A percentile compares a stretch with the other conserved stretches of the same genome.
Evolutionary conservation across 371 early-diverging fungal species (phyloP).

Genomic region (Paramicrosporidium saccamoebae): DNA sequence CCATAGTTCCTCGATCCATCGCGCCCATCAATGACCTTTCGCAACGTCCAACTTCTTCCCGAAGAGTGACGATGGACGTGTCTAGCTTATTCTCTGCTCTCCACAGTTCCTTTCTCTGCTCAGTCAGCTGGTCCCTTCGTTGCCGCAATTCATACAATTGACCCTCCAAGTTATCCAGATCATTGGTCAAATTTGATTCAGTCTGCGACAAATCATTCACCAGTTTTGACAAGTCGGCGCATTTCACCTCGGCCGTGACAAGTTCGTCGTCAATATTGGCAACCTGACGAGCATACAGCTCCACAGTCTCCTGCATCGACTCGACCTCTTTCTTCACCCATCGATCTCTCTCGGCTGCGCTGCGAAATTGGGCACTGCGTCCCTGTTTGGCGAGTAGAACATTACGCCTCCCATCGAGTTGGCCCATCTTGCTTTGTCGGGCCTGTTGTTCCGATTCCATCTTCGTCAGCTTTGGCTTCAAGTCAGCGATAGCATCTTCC

Average conservation of each 20-base stretch:
- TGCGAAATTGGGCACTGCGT: slow-evolving; percentile 28
- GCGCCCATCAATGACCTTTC: slow-evolving; percentile 29
- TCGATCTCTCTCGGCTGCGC: slow-evolving; percentile 24
- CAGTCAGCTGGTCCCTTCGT: slow-evolving; percentile 1
- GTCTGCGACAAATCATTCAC: slow-evolving; percentile 3
- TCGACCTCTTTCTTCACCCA: slow-evolving; percentile 31
- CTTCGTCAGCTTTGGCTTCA: too few species aligned
- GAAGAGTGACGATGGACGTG: slow-evolving; percentile 17
- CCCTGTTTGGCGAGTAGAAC: slow-evolving; percentile 45
- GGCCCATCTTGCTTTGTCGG: slow-evolving; percentile 4
- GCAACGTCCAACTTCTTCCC: slow-evolving; percentile 31
- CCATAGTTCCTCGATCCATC: slow-evolving; percentile 35
- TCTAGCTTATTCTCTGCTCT: slow-evolving; percentile 47
- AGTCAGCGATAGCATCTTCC: too few species aligned
- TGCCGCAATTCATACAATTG: slow-evolving; percentile 3
- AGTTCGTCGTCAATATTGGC: slow-evolving; percentile 4
- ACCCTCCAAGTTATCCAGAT: slow-evolving; percentile 5
- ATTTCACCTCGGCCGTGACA: slow-evolving; percentile 2
- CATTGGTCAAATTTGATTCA: slow-evolving; percentile 2
- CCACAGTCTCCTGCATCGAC: slow-evolving; percentile 13
- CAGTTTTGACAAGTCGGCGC: slow-evolving; percentile 1
- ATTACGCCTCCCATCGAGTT: slow-evolving; percentile 8
- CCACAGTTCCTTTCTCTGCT: slow-evolving; percentile 28
- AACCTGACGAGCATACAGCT: slow-evolving; percentile 12
- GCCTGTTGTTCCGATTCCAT: slow-evolving; percentile 4